Conservation (phyloP, 331 rosid genomes). For the Malus hybrid region DNA sequence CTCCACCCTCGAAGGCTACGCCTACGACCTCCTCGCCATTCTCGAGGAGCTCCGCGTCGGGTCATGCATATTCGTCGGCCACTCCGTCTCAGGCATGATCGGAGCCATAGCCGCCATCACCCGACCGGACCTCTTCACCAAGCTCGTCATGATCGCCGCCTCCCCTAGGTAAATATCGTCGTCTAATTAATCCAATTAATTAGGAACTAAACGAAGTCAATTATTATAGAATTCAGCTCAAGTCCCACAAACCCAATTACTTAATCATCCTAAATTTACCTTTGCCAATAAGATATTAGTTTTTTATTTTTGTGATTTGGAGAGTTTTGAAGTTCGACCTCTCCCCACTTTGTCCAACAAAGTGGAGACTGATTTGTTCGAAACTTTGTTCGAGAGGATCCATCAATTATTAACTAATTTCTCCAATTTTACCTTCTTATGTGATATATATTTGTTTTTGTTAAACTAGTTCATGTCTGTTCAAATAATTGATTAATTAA, state of each 20-base stretch:
- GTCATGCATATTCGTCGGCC: conserved; percentile 71
- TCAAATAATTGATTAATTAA: not conserved
- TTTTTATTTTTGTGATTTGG: not conserved
- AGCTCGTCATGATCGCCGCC: conserved; percentile 50
- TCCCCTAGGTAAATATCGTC: conserved; percentile 53
- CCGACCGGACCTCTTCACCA: conserved; percentile 64
- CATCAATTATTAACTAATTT: no score
- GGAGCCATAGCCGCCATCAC: conserved; percentile 58
- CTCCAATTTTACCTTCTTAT: no score
- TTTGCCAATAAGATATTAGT: not conserved
- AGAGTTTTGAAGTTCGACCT: no score
- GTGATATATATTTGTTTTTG: no score
- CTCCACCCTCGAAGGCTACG: conserved; percentile 57
- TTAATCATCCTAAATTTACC: not conserved
- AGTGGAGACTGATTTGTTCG: not conserved
- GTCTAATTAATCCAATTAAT: not conserved
- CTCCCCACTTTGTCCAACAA: no score
- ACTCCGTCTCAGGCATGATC: conserved; percentile 79
- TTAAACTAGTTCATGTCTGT: no score
- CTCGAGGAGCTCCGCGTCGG: conserved; percentile 44
- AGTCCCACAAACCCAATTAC: not conserved
- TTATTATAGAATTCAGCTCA: not conserved
- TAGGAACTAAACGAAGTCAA: not conserved
- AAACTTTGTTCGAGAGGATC: no score
- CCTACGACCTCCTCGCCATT: conserved; percentile 60